Evolutionary conservation across 2,329 filamentous ascomycete genomes (phyloP), one percentile per base, ranked within the genome.

Genomic region (Microdochium trichocladiopsis): DNA sequence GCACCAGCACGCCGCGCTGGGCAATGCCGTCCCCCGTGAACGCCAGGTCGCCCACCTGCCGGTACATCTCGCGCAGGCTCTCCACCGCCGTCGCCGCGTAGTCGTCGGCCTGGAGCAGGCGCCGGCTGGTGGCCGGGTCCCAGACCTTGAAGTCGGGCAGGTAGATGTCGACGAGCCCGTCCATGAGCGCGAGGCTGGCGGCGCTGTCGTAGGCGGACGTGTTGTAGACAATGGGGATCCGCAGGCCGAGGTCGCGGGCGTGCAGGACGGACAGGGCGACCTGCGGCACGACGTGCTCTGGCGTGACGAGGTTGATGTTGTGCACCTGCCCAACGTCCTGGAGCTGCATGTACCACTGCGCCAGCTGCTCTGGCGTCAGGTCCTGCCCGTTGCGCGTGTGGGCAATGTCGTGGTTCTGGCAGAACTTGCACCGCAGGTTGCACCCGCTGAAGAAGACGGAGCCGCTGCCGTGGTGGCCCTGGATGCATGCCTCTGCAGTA

Each of bases 111-210:
- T 95, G 95, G 33, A 94, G 76, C 25, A 94, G 71, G 11, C 88
- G 76, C 60, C 79, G 85, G 21, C 86, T 86, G 1, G 87, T 86
- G 22, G 67, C 72, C 2, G 76, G 67, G 25, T 79, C 79, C 88
- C 88, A 94, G 10, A 92, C 82, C 66, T 95, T 94, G 74, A 94
- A 94, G 64, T 95, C 89, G 0, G 89, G 86, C n/a, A 95, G 73
- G 64, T 94, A 95, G 47, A 95, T 90, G 64, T 94, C 89, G 0
- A 94, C 82, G 25, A 95, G 72, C 0, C 89, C 89, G 59, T 94
- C 84, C 60, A 95, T 78, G 9, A 94, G 73, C 54, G 82, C 69
- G 1, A 95, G 72, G 1, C 86, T 90, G 2, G 82, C 84, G 1
- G 86, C 71, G 1, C 85, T 90, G 68, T 95, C 90, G 62, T 88